Evolutionary conservation across 345 rosid genomes (phyloP).

Genomic region (Bruguiera sexangula): DNA sequence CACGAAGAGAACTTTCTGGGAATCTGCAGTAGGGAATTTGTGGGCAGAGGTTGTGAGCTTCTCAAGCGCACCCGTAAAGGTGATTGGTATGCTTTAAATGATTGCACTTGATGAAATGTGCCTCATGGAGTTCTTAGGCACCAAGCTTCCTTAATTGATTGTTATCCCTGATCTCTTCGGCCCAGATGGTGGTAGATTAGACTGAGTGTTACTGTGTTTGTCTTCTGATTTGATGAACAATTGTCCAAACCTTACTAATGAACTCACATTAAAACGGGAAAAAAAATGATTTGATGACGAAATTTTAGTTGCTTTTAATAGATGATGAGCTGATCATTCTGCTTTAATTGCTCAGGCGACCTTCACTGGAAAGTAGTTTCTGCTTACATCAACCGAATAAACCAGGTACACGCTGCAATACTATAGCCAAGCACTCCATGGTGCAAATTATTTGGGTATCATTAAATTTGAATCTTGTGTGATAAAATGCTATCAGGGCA

Average conservation of each 20-base stretch:
- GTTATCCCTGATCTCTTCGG: no score
- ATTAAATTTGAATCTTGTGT: conserved; percentile 27
- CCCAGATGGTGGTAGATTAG: no score
- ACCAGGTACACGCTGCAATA: conserved; percentile 52
- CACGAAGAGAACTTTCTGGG: conserved; percentile 91
- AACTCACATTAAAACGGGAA: no score
- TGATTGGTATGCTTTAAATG: conserved; percentile 11
- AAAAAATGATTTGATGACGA: no score
- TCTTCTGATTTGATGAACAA: no score
- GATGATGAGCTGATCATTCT: no score
- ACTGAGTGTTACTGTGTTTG: no score
- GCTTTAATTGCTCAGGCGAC: conserved; percentile 57
- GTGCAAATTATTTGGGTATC: conserved; percentile 43
- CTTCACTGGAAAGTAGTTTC: conserved; percentile 97
- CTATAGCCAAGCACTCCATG: background rate
- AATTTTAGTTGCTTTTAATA: no score
- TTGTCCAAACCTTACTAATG: no score
- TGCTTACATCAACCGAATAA: conserved; percentile 72
- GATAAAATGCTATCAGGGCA: conserved; percentile 17
- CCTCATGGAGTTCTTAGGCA: no score
- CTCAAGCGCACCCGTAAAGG: conserved; percentile 97
- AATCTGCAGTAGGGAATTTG: conserved; percentile 75
- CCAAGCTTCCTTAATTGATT: no score
- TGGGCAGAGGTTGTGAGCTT: conserved; percentile 88
- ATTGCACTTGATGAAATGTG: background rate